phyloP scores from a whole-genome alignment of 305 asterid species.

The Fraxinus sp. region DNA sequence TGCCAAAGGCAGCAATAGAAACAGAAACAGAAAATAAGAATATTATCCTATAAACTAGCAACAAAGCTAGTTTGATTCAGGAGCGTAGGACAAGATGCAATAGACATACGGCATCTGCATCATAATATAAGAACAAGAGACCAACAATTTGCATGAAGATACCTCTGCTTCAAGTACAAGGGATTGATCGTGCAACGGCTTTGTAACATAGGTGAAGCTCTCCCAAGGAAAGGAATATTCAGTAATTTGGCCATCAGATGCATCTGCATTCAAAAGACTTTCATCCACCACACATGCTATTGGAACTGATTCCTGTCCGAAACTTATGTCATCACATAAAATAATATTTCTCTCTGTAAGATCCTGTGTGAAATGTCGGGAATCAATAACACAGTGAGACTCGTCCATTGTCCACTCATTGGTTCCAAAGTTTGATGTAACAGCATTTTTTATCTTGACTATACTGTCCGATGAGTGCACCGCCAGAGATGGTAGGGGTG shows the following conservation, averaged over 20 bases:
- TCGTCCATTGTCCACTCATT: slow-evolving; percentile 92
- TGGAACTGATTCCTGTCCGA: slow-evolving; percentile 84
- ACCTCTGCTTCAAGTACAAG: slow-evolving; percentile 71
- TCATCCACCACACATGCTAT: slow-evolving; percentile 95
- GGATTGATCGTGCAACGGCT: slow-evolving; percentile 66
- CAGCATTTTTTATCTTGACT: slow-evolving; percentile 35
- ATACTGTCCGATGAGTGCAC: slow-evolving; percentile 42
- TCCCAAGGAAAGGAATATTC: slow-evolving; percentile 87
- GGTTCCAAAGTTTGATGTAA: slow-evolving; percentile 33
- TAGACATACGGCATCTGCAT: not conserved
- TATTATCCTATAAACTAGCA: not conserved
- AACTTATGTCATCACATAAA: slow-evolving; percentile 92
- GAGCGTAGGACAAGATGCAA: not conserved
- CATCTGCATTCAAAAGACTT: slow-evolving; percentile 80
- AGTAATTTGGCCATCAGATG: slow-evolving; percentile 60
- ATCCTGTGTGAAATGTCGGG: slow-evolving; percentile 74
- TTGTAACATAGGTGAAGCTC: slow-evolving; percentile 80
- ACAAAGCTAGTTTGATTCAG: not conserved
- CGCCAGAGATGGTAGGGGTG: slow-evolving; percentile 43
- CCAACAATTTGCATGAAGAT: slow-evolving; percentile 27
- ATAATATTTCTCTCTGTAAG: slow-evolving; percentile 73
- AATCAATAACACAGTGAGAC: slow-evolving; percentile 82
- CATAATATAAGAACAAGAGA: slow-evolving; percentile 10
- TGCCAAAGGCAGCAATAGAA: not conserved
- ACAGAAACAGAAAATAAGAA: not conserved